Evolutionary conservation across 2,329 filamentous ascomycete species (phyloP).

Genomic region (Epichloe scottii): DNA sequence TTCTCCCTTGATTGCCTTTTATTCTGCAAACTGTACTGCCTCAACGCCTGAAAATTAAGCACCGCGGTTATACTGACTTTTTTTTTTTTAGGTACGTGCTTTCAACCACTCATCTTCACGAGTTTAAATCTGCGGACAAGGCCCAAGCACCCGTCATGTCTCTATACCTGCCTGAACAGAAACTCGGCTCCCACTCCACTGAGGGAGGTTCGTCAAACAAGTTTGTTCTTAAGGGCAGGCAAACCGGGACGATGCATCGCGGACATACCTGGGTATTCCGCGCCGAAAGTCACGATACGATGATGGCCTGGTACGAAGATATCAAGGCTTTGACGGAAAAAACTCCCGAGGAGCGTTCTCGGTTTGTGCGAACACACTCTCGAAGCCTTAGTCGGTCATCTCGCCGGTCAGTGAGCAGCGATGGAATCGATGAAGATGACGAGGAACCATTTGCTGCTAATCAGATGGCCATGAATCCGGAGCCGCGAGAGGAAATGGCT

Average conservation of each 20-base stretch:
- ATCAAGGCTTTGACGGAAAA: constrained; percentile 83
- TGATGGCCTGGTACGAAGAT: constrained; percentile 94
- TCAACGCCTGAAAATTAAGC: constrained; percentile 4
- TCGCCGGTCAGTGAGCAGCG: constrained; percentile 53
- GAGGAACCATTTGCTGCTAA: constrained; percentile 47
- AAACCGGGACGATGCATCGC: constrained; percentile 85
- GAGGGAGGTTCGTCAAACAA: constrained; percentile 82
- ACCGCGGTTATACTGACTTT: background rate
- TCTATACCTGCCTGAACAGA: constrained; percentile 86
- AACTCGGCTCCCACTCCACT: constrained; percentile 81
- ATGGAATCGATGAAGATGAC: constrained; percentile 63
- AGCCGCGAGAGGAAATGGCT: constrained; percentile 35
- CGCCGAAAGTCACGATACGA: constrained; percentile 71
- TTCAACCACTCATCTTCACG: constrained; percentile 91
- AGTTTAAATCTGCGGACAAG: constrained; percentile 97
- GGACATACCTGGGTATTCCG: constrained; percentile 62
- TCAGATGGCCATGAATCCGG: constrained; percentile 31
- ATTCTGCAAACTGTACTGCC: background rate
- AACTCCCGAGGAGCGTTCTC: constrained; percentile 74
- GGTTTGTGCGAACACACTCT: constrained; percentile 73
- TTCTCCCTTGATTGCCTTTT: background rate
- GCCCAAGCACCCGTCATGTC: constrained; percentile 91
- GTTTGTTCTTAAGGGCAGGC: constrained; percentile 92
- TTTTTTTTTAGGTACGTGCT: constrained; percentile 64
- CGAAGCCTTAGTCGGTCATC: constrained; percentile 62